Base-by-base conservation (phyloP, 352 stramenopile species). In the Phytopythium montanum region DNA sequence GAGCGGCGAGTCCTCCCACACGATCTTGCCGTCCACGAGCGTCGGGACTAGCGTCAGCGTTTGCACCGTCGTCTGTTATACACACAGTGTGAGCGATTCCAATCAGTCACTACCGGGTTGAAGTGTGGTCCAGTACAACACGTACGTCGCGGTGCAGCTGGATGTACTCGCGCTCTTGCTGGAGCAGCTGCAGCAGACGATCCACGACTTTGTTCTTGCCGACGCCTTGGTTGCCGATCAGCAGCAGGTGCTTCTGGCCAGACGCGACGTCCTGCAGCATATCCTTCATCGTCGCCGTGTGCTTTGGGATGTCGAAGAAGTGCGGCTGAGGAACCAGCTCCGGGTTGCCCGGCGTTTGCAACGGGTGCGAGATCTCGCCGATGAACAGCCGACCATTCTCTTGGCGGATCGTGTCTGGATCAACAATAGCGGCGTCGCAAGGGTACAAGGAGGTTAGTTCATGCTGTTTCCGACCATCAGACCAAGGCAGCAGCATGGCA, bases 191-290 rank as follows among this genome's bases (percentile, higher is more conserved):
- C n/a, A 98, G 61, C 18, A 98, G 59, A 1, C 90, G 70, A 70
- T 99, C 95, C 19, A 90, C 89, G 31, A 98, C 76, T 53, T 97
- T 97, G 76, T 98, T 98, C 64, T 98, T 98, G 38, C 95, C 95
- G 4, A 98, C 92, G 6, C 81, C 81, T 79, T 99, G 95, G 70
- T 98, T 98, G 0, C 96, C 96, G 29, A 98, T 95, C 34, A 99
- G 71, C 33, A 98, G 69, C 56, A 99, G 71, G 54, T 96, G 80
- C 59, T 90, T 88, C 70, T 98, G 86, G 13, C 92, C 93, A 41
- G 81, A 76, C 18, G 86, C 83, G 41, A 91, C 79, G 59, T 96
- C 87, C 62, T 90, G 78, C 0, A 94, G 81, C 82, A 94, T 88
- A n/a, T 85, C 77, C 33, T 90, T 85, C 72, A 98, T 94, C 16